phyloP scores from a whole-genome alignment of 352 stramenopile species.

The Phytophthora cactorum region DNA sequence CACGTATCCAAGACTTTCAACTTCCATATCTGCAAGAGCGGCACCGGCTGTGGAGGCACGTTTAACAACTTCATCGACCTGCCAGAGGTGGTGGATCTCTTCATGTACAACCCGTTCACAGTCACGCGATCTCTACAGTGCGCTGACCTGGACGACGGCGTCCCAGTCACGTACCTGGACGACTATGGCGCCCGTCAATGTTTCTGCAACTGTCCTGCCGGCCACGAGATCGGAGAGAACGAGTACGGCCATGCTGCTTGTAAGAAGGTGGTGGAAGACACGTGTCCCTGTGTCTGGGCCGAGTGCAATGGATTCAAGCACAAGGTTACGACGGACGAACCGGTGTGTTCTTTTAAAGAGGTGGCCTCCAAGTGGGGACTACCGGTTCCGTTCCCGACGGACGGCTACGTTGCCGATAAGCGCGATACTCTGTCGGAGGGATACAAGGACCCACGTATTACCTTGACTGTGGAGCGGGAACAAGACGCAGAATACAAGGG shows the following conservation, averaged over 20 bases:
- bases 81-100: conserved; percentile 47
- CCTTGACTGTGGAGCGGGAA: conserved; percentile 16
- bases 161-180: conserved; percentile 59
- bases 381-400: conserved; percentile 55
- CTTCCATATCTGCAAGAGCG: conserved; percentile 41
- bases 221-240: conserved; percentile 32
- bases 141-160: conserved; percentile 34
- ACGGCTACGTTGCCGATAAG: conserved; percentile 62
- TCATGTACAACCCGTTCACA: conserved; percentile 71
- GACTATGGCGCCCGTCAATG: conserved; percentile 45
- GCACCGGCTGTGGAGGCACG: conserved; percentile 14
- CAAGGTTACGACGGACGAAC: conserved; percentile 30
- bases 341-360: conserved; percentile 41
- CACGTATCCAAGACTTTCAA: conserved; percentile 46
- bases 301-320: conserved; percentile 36
- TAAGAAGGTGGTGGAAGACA: conserved; percentile 31
- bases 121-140: conserved; percentile 50
- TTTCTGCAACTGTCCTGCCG: conserved; percentile 61
- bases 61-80: conserved; percentile 51
- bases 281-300: conserved; percentile 60
- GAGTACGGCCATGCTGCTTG: conserved; percentile 32
- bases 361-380: conserved; percentile 47
- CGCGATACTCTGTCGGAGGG: conserved; percentile 36
- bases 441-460: conserved; percentile 25
- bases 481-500: conserved; percentile 32